Conservation (phyloP, 2,329 filamentous ascomycete species). For the Fusarium guadeloupense region DNA sequence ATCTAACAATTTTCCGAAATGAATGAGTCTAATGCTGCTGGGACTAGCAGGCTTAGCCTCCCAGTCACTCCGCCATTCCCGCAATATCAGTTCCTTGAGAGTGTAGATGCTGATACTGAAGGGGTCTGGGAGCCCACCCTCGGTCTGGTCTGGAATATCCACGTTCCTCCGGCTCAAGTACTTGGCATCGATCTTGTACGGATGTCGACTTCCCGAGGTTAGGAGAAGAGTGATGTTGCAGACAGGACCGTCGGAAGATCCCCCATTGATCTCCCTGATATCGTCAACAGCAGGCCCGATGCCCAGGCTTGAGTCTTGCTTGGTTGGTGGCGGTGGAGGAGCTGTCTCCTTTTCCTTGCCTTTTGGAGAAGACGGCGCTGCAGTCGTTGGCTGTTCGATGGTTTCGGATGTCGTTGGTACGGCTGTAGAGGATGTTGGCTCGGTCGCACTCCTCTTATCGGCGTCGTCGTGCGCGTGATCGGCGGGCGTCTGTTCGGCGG, state of each 20-base stretch:
- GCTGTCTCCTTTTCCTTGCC: constrained; percentile 49
- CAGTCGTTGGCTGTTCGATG: constrained; percentile 30
- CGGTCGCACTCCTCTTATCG: constrained; percentile 25
- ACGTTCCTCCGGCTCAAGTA: constrained; percentile 86
- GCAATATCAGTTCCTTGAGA: constrained; percentile 90
- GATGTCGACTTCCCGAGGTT: constrained; percentile 82
- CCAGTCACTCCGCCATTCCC: constrained; percentile 95
- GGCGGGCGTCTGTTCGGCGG: constrained; percentile 27
- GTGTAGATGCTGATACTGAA: constrained; percentile 94
- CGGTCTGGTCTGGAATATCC: constrained; percentile 72
- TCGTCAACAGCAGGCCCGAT: constrained; percentile 57
- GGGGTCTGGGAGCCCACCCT: constrained; percentile 73
- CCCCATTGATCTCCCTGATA: constrained; percentile 48
- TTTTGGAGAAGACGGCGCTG: constrained; percentile 42
- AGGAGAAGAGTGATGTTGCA: constrained; percentile 85
- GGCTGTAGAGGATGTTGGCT: constrained; percentile 28
- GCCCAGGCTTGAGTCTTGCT: constrained; percentile 52
- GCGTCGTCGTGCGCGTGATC: constrained; percentile 29
- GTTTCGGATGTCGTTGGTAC: constrained; percentile 30
- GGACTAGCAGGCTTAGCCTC: constrained; percentile 86
- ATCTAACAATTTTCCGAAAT: constrained; percentile 89
- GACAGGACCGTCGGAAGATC: constrained; percentile 51
- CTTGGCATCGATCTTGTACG: constrained; percentile 87
- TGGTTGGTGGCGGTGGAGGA: constrained; percentile 42
- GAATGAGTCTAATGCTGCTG: constrained; percentile 88